These are phyloP conservation scores for Rhizopus arrhizus DNA, from an alignment of 371 early-diverging fungal species.

Conservation along the genomic window DNA sequence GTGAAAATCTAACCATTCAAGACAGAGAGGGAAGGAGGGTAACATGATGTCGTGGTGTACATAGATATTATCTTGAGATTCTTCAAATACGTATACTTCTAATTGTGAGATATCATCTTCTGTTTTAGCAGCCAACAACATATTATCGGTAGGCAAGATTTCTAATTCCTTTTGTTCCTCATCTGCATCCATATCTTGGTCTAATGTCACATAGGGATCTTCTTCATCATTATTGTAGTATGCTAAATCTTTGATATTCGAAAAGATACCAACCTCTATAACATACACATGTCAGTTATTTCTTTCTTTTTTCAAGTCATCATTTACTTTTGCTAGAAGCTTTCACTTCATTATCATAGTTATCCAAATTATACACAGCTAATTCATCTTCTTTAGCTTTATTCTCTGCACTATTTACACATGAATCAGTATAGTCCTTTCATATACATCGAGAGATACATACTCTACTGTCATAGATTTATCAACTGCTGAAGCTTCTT, in stretches of 20 bases:
- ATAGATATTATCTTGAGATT: conserved; percentile 84
- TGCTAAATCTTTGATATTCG: conserved; percentile 76
- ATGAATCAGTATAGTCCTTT: not conserved
- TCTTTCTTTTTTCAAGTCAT: conserved; percentile 32
- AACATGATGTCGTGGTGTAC: conserved; percentile 98
- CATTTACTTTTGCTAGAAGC: conserved; percentile 42
- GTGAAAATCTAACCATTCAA: conserved; percentile 92
- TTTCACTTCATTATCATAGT: conserved; percentile 67
- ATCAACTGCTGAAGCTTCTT: conserved; percentile 47
- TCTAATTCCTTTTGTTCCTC: conserved; percentile 82
- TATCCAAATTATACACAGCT: conserved; percentile 76
- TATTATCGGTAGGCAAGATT: conserved; percentile 80
- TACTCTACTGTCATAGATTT: conserved; percentile 38
- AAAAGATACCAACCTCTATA: conserved; percentile 58
- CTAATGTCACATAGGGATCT: conserved; percentile 81
- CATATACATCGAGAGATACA: not conserved
- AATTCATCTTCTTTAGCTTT: conserved; percentile 60
- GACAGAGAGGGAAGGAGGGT: conserved; percentile 93
- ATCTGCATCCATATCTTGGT: conserved; percentile 67
- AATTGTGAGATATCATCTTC: conserved; percentile 95
- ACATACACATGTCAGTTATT: not conserved
- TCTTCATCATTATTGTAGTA: conserved; percentile 76
- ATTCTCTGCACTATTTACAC: conserved; percentile 5
- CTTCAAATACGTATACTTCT: conserved; percentile 89
- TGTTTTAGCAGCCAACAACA: conserved; percentile 89